Evolutionary conservation across 2,329 filamentous ascomycete species (phyloP).

Genomic region (Sclerotinia minor): DNA sequence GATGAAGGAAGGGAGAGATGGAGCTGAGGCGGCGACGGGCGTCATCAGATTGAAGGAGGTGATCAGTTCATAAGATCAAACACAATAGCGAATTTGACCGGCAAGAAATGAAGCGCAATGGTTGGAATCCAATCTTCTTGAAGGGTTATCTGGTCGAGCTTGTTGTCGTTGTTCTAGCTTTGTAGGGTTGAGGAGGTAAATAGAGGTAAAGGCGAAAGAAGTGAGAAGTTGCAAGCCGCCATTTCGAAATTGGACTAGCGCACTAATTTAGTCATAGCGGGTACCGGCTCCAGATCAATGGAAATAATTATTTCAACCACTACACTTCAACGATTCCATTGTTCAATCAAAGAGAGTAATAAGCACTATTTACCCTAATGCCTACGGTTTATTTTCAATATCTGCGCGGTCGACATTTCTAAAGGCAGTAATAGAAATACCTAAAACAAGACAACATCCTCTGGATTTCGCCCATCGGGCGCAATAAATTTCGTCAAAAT

Average conservation of each 20-base stretch:
- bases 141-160: conserved; percentile 8
- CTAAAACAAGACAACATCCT: conserved; percentile 3
- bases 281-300: conserved; percentile 20
- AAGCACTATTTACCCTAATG: background rate
- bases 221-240: conserved; percentile 23
- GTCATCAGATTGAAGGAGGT: conserved; percentile 56
- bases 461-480: conserved; percentile 21
- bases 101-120: conserved; percentile 24
- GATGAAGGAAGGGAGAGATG: conserved; percentile 77
- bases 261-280: conserved; percentile 21
- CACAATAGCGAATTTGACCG: background rate
- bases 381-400: background rate
- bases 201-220: conserved; percentile 21
- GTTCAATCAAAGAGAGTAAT: conserved; percentile 4
- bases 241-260: conserved; percentile 16
- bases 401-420: background rate
- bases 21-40: conserved; percentile 37
- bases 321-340: conserved; percentile 6
- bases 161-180: conserved; percentile 27
- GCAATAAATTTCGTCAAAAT: conserved; percentile 21
- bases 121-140: background rate
- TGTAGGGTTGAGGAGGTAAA: conserved; percentile 14
- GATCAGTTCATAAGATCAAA: conserved; percentile 23
- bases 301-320: conserved; percentile 22
- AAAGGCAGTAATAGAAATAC: background rate